A percentile compares a stretch with the other conserved stretches of the same genome.
phyloP scores from a whole-genome alignment of 768 basidiomycete species.

The Leccinellum rugosiceps region DNA sequence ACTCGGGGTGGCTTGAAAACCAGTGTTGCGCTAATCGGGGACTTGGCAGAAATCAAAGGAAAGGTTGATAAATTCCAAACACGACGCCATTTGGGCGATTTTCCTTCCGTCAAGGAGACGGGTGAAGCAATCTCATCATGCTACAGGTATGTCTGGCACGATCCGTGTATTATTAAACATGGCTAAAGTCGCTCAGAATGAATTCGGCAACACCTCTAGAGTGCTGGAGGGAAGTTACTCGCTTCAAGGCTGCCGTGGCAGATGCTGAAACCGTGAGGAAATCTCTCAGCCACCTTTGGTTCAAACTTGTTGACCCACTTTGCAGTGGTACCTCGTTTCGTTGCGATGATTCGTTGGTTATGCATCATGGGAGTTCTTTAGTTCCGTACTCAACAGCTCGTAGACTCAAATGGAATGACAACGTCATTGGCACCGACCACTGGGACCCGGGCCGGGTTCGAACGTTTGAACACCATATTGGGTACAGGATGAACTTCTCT shows the following conservation, averaged over 20 bases:
- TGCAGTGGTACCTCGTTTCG: constrained; percentile 63
- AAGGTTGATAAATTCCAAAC: constrained; percentile 72
- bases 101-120: constrained; percentile 53
- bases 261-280: constrained; percentile 61
- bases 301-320: constrained; percentile 5
- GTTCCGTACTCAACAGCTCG: background rate
- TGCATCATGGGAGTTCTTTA: background rate
- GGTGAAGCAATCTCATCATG: constrained; percentile 67
- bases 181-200: constrained; percentile 22
- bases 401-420: background rate
- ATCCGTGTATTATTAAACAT: background rate
- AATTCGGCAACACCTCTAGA: constrained; percentile 57
- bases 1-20: constrained; percentile 48
- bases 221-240: constrained; percentile 70
- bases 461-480: background rate
- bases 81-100: constrained; percentile 50
- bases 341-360: constrained; percentile 38
- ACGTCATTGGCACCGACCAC: background rate
- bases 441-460: background rate
- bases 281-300: constrained; percentile 2
- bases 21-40: constrained; percentile 62
- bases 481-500: background rate
- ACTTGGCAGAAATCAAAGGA: constrained; percentile 68
- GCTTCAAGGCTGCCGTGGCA: constrained; percentile 68
- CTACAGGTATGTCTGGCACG: constrained; percentile 51